A percentile compares a stretch with the other conserved stretches of the same genome.
Conservation (phyloP, 2,329 filamentous ascomycete species). For the Moelleriella libera region DNA sequence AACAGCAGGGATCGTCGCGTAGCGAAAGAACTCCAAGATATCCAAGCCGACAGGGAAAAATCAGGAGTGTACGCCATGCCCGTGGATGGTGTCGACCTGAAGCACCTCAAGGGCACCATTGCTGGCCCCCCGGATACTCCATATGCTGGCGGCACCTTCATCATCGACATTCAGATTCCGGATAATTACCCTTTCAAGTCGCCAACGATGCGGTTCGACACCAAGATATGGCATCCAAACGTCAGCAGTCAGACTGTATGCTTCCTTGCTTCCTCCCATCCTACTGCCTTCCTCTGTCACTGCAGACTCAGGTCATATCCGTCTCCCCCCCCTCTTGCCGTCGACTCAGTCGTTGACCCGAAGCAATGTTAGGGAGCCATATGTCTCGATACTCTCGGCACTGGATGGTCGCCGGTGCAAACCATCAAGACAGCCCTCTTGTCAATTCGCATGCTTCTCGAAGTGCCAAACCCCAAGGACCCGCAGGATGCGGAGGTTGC, state of each 20-base stretch:
- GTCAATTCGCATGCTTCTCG: slow-evolving; percentile 83
- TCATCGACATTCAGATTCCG: slow-evolving; percentile 77
- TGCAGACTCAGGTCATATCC: not conserved
- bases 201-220: slow-evolving; percentile 80
- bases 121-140: slow-evolving; percentile 82
- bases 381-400: slow-evolving; percentile 82
- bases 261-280: slow-evolving; percentile 5
- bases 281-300: not conserved
- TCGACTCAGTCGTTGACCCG: not conserved
- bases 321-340: not conserved
- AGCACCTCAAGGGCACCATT: slow-evolving; percentile 72
- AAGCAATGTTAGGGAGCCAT: slow-evolving; percentile 62
- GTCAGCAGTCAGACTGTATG: slow-evolving; percentile 83
- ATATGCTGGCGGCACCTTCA: slow-evolving; percentile 74
- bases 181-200: slow-evolving; percentile 87
- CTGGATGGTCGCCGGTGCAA: slow-evolving; percentile 87
- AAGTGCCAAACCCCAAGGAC: slow-evolving; percentile 87
- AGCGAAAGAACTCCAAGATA: slow-evolving; percentile 64
- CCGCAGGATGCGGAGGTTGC: slow-evolving; percentile 95
- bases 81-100: slow-evolving; percentile 54
- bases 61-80: slow-evolving; percentile 64
- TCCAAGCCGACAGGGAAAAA: slow-evolving; percentile 53
- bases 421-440: slow-evolving; percentile 93
- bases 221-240: slow-evolving; percentile 95
- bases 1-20: slow-evolving; percentile 45